Conservation (phyloP, 2,329 filamentous ascomycete genomes). For the Calonectria pauciramosa region DNA sequence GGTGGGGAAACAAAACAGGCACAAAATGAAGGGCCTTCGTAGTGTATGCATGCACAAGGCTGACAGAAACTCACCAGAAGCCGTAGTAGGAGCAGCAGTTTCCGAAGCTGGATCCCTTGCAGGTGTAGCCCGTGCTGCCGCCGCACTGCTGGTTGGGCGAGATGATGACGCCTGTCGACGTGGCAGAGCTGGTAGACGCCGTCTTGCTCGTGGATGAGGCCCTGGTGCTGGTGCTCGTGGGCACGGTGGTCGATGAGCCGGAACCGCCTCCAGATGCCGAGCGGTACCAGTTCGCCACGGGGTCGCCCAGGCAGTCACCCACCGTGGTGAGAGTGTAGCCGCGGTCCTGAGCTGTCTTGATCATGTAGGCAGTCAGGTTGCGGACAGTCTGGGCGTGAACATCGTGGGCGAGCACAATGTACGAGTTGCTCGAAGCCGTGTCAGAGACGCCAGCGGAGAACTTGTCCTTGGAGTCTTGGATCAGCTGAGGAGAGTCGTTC, state of each 20-base stretch:
- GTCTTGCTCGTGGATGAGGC: constrained; percentile 20
- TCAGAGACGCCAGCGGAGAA: constrained; percentile 54
- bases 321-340: constrained; percentile 66
- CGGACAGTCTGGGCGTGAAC: constrained; percentile 62
- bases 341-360: constrained; percentile 53
- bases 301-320: constrained; percentile 69
- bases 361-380: constrained; percentile 59
- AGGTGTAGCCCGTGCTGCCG: constrained; percentile 51
- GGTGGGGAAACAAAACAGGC: not conserved
- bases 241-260: constrained; percentile 12
- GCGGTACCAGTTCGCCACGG: constrained; percentile 67
- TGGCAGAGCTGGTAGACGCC: constrained; percentile 31
- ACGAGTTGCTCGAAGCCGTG: constrained; percentile 48
- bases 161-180: constrained; percentile 39
- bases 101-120: constrained; percentile 52
- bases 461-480: constrained; percentile 59
- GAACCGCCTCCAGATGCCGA: constrained; percentile 34
- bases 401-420: constrained; percentile 68
- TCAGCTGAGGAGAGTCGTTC: constrained; percentile 63
- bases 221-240: constrained; percentile 32
- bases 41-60: constrained; percentile 3
- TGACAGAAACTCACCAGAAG: constrained; percentile 51
- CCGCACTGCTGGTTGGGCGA: constrained; percentile 56
- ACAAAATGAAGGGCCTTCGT: not conserved
- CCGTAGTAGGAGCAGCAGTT: constrained; percentile 58